phyloP scores from a whole-genome alignment of 2,329 filamentous ascomycete genomes.

The Paecilomyces sp. region DNA sequence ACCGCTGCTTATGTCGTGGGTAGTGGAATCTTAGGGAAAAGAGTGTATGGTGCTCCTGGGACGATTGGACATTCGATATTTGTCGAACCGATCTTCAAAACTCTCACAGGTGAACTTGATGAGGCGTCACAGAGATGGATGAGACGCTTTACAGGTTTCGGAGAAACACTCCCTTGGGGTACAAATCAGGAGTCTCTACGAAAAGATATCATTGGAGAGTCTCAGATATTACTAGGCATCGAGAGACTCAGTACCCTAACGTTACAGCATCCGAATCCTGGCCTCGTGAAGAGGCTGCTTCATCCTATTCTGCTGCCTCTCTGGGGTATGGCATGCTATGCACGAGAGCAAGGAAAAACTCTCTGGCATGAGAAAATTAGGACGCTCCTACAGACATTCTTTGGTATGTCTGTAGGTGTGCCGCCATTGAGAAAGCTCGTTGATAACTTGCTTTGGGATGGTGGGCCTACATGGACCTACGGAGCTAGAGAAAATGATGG shows the following conservation, averaged over 20 bases:
- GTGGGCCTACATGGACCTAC: constrained; percentile 32
- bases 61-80: constrained; percentile 36
- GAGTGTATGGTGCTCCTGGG: constrained; percentile 30
- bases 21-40: constrained; percentile 36
- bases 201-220: constrained; percentile 16
- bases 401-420: constrained; percentile 30
- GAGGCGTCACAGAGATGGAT: constrained; percentile 20
- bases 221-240: constrained; percentile 23
- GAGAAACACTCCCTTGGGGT: constrained; percentile 5
- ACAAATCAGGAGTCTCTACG: constrained; percentile 1
- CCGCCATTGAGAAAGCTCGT: constrained; percentile 30
- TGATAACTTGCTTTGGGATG: constrained; percentile 36
- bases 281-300: constrained; percentile 34
- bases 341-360: constrained; percentile 20
- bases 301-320: constrained; percentile 33
- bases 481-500: constrained; percentile 11
- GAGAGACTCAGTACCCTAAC: constrained; percentile 28
- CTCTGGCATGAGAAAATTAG: constrained; percentile 21
- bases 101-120: constrained; percentile 26
- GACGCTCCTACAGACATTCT: constrained; percentile 31
- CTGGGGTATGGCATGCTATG: constrained; percentile 34
- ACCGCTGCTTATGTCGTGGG: constrained; percentile 37
- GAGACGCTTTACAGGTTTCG: constrained; percentile 9
- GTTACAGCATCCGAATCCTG: constrained; percentile 36
- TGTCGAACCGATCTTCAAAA: constrained; percentile 32